These are phyloP conservation scores for Lathyrus oleraceus DNA, from an alignment of 306 rosid genomes.

Conservation along the genomic window DNA sequence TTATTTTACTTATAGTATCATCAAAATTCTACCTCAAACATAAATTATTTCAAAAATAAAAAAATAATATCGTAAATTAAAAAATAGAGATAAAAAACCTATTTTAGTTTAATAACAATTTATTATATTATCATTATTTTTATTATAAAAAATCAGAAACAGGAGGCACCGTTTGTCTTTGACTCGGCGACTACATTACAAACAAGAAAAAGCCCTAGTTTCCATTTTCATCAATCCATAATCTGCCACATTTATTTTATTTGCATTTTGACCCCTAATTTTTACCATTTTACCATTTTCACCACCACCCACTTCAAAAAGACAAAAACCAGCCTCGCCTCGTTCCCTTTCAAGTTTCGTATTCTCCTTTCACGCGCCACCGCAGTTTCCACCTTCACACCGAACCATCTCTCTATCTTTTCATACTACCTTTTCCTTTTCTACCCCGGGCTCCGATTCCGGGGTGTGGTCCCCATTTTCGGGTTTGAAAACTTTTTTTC, in stretches of 20 bases:
- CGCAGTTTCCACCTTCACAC: conserved; percentile 22
- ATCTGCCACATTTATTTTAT: background rate
- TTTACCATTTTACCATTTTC: conserved; percentile 3
- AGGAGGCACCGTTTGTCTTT: conserved; percentile 25
- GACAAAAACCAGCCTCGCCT: conserved; percentile 25
- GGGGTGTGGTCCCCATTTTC: conserved; percentile 24
- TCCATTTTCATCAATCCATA: background rate
- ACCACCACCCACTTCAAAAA: conserved; percentile 27
- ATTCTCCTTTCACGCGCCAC: conserved; percentile 34
- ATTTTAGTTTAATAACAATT: too few species aligned
- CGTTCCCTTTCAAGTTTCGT: conserved; percentile 2
- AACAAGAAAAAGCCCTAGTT: conserved; percentile 2
- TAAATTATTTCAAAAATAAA: too few species aligned
- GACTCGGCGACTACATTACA: conserved; percentile 16
- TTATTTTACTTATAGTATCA: too few species aligned
- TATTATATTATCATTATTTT: too few species aligned
- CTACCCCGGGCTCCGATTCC: conserved; percentile 32
- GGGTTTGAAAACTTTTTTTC: background rate
- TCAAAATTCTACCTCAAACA: too few species aligned
- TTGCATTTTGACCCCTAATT: background rate
- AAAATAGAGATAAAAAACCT: too few species aligned
- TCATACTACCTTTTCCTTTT: background rate
- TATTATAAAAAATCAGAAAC: conserved; percentile 7
- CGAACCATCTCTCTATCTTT: background rate
- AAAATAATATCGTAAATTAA: too few species aligned